Percentiles rank a stretch among this genome's conserved stretches.
These are phyloP conservation scores for Allantophomopsis lycopodina DNA, from an alignment of 2,329 filamentous ascomycete genomes.

Conservation along the genomic window DNA sequence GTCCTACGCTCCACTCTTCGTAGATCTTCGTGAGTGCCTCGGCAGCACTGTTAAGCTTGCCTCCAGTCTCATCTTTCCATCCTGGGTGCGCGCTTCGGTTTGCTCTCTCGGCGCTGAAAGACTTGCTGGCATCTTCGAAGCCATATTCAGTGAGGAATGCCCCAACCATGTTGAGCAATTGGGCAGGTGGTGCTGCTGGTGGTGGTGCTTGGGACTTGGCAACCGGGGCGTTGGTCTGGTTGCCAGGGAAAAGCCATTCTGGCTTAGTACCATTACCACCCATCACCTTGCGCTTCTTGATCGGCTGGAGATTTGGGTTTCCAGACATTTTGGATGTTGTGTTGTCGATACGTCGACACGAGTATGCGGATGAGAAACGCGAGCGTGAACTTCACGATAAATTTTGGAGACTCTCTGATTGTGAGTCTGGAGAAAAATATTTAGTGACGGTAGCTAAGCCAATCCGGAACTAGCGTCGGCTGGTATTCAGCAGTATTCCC, in stretches of 20 bases:
- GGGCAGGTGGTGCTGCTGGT: conserved; percentile 30
- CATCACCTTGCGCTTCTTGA: conserved; percentile 14
- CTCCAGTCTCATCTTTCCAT: conserved; percentile 22
- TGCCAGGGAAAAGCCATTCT: conserved; percentile 17
- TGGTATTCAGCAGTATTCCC: too few relatives aligned
- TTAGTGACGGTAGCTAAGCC: conserved; percentile 1
- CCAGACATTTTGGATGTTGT: neutral
- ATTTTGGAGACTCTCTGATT: neutral
- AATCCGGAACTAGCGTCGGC: neutral
- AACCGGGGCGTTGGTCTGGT: conserved; percentile 1
- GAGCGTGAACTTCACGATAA: neutral
- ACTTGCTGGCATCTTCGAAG: conserved; percentile 45
- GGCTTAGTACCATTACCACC: conserved; percentile 9
- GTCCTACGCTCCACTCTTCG: conserved; percentile 23
- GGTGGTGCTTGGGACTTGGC: neutral
- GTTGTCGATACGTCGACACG: too few relatives aligned
- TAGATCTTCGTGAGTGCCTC: conserved; percentile 20
- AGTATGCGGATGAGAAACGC: too few relatives aligned
- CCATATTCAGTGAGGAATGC: conserved; percentile 52
- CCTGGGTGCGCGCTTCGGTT: conserved; percentile 24
- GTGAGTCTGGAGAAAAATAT: neutral
- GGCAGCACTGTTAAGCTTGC: conserved; percentile 17
- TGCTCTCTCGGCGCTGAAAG: conserved; percentile 49
- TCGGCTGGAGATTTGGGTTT: conserved; percentile 17
- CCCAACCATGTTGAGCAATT: conserved; percentile 54